Conservation (phyloP, 2,329 filamentous ascomycete species). For the Colletotrichum horii region DNA sequence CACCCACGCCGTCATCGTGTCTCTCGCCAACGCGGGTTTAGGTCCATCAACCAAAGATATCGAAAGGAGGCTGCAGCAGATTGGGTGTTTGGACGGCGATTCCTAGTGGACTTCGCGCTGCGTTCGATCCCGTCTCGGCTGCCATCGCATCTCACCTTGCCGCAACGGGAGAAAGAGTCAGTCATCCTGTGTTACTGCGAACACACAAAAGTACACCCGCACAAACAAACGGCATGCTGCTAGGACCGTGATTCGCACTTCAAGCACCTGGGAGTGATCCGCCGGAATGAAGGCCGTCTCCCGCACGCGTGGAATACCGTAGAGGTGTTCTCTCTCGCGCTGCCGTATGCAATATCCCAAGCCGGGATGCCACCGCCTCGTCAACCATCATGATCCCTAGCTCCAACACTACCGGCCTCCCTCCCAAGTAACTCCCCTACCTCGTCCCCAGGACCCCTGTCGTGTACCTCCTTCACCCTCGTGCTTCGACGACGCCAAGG, state of each 20-base stretch:
- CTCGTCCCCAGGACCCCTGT: not conserved
- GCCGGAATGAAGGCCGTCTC: slow-evolving; percentile 15
- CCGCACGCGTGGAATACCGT: not conserved
- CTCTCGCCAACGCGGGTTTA: not conserved
- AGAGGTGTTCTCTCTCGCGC: not conserved
- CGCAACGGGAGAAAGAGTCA: not conserved
- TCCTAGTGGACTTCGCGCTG: not conserved
- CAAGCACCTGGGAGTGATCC: not conserved
- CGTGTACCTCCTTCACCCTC: not conserved
- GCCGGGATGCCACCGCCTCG: not conserved
- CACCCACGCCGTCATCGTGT: not conserved
- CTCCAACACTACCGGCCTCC: not conserved
- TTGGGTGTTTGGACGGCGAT: slow-evolving; percentile 14
- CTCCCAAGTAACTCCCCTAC: not conserved
- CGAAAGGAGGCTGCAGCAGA: not conserved
- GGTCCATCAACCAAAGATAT: not conserved
- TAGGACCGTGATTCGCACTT: not conserved
- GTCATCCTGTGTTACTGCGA: not conserved
- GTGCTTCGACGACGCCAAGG: not conserved
- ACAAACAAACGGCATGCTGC: not conserved
- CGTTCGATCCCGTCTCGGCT: not conserved
- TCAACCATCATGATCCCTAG: slow-evolving; percentile 8
- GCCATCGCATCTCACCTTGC: not conserved
- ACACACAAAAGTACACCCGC: not conserved
- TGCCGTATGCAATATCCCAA: not conserved